Conservation (phyloP, 768 basidiomycete species). For the Dendrothele bispora region DNA sequence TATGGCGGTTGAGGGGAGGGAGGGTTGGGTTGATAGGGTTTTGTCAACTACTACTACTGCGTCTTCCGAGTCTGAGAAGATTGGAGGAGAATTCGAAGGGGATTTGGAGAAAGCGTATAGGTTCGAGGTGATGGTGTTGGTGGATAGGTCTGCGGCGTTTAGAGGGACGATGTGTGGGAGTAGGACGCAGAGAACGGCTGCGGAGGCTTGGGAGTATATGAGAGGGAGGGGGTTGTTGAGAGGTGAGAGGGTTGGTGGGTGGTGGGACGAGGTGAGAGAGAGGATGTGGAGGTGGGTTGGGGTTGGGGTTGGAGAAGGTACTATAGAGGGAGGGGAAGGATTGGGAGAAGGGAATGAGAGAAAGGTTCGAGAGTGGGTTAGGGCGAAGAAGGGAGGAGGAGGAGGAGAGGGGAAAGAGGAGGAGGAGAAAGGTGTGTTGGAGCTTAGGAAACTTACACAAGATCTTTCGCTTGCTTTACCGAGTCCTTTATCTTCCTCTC, state of each 20-base stretch:
- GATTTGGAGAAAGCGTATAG: conserved; percentile 75
- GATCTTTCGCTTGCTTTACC: no score
- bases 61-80: no score
- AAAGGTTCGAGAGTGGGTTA: neutral
- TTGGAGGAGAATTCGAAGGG: no score
- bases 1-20: conserved; percentile 61
- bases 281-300: conserved; percentile 71
- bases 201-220: conserved; percentile 64
- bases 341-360: neutral
- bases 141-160: conserved; percentile 78
- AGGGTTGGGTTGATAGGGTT: conserved; percentile 73
- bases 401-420: no score
- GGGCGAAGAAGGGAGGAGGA: no score
- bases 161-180: conserved; percentile 62
- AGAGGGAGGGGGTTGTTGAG: conserved; percentile 26
- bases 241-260: conserved; percentile 48
- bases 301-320: conserved; percentile 26
- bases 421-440: no score
- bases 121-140: conserved; percentile 67
- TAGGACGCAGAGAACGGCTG: conserved; percentile 69
- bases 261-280: conserved; percentile 78
- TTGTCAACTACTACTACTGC: conserved; percentile 11
- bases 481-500: no score
- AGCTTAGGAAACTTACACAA: no score
- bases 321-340: conserved; percentile 12